Evolutionary conservation across 1,284 basidiomycete genomes (phyloP).

Genomic region (Psilocybe mexicana): DNA sequence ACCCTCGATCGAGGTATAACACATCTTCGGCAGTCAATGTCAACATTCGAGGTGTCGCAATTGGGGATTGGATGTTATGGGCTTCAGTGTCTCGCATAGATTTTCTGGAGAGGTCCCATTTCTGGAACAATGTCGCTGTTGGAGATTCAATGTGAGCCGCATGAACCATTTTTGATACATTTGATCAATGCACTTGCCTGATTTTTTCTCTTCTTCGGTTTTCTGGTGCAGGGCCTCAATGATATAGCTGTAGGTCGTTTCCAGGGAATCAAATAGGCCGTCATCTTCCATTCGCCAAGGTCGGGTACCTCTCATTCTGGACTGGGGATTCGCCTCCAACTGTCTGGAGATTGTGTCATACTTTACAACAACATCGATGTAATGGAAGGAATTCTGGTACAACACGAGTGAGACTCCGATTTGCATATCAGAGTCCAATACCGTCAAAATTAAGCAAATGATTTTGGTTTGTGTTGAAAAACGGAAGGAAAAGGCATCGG

Average conservation of each 20-base stretch:
- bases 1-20: not conserved
- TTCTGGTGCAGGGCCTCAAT: not conserved
- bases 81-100: too few relatives aligned
- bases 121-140: not conserved
- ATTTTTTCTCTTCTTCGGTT: too few relatives aligned
- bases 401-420: not conserved
- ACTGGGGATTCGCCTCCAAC: not conserved
- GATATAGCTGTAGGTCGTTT: not conserved
- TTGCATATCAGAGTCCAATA: slow-evolving; percentile 3
- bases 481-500: too few relatives aligned
- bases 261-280: not conserved
- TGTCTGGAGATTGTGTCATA: not conserved
- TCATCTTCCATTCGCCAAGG: not conserved
- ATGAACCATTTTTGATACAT: too few relatives aligned
- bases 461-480: too few relatives aligned
- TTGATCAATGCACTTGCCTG: too few relatives aligned
- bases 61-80: too few relatives aligned
- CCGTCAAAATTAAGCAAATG: not conserved
- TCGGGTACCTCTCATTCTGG: not conserved
- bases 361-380: not conserved
- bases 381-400: not conserved
- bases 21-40: too few relatives aligned
- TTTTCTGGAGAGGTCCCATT: not conserved
- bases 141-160: too few relatives aligned
- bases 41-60: too few relatives aligned